phyloP scores from a whole-genome alignment of 495 filamentous ascomycete genomes.

The Penicillium malachiteum region DNA sequence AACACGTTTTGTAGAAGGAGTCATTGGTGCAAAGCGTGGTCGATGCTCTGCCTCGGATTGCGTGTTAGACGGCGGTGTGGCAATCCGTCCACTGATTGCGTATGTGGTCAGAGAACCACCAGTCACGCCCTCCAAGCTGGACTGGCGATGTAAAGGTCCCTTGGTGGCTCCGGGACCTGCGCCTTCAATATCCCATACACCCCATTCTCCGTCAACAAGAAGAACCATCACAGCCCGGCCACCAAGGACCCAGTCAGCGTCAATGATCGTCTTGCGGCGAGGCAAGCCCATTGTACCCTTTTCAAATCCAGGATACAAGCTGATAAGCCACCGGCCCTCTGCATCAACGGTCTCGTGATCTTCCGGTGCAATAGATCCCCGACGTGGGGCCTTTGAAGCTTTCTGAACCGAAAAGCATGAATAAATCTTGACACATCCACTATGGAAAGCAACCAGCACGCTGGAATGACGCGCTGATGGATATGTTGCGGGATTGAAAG shows the following conservation, averaged over 20 bases:
- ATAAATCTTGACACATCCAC: conserved; percentile 68
- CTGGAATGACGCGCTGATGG: conserved; percentile 57
- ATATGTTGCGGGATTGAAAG: conserved; percentile 69
- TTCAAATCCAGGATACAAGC: conserved; percentile 67
- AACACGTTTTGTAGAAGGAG: conserved; percentile 70
- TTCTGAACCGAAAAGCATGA: conserved; percentile 43
- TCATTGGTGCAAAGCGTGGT: conserved; percentile 76
- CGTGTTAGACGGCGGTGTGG: conserved; percentile 34
- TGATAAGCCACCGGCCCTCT: conserved; percentile 61
- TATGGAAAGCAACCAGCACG: conserved; percentile 65
- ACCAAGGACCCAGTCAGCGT: conserved; percentile 78
- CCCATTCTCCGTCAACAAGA: conserved; percentile 86
- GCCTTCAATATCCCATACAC: conserved; percentile 84
- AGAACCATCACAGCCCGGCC: conserved; percentile 75
- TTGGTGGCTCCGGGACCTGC: conserved; percentile 53
- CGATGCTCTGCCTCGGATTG: conserved; percentile 38
- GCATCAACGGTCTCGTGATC: conserved; percentile 34
- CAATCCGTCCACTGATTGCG: conserved; percentile 66
- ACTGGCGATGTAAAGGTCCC: conserved; percentile 56
- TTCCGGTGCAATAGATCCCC: conserved; percentile 25
- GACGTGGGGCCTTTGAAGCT: conserved; percentile 24
- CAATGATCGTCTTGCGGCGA: conserved; percentile 72
- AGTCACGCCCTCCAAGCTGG: conserved; percentile 55
- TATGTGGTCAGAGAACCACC: conserved; percentile 66
- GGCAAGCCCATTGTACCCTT: conserved; percentile 35